These are phyloP conservation scores for Yamadazyma sp. DNA, from an alignment of 1,139 yeast species.

Conservation along the genomic window DNA sequence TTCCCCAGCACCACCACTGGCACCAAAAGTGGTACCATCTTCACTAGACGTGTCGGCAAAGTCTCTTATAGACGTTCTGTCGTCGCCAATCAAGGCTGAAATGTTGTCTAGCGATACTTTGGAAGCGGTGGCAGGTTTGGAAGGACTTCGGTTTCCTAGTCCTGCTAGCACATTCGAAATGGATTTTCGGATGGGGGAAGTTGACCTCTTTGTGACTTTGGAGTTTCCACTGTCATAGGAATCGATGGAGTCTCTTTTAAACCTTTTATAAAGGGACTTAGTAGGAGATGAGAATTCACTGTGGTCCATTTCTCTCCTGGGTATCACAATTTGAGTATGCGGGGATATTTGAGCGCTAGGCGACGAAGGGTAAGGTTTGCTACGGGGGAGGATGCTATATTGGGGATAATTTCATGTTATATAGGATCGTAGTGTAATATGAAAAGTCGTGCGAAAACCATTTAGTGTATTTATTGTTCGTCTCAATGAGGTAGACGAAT, in stretches of 20 bases:
- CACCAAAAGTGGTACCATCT: conserved; percentile 14
- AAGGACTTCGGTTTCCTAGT: neutral
- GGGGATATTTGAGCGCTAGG: too few relatives aligned
- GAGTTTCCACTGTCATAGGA: conserved; percentile 27
- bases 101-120: conserved; percentile 14
- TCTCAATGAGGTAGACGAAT: conserved; percentile 4
- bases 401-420: neutral
- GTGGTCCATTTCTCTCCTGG: neutral
- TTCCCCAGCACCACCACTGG: conserved; percentile 19
- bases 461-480: conserved; percentile 1
- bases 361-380: too few relatives aligned
- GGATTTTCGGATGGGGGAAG: conserved; percentile 11
- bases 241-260: conserved; percentile 26
- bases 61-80: conserved; percentile 28
- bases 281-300: conserved; percentile 26
- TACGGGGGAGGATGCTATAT: too few relatives aligned
- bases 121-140: conserved; percentile 15
- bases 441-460: neutral
- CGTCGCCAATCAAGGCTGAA: neutral
- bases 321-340: neutral
- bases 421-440: too few relatives aligned
- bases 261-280: conserved; percentile 27
- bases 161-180: conserved; percentile 6
- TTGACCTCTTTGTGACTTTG: conserved; percentile 7
- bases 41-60: conserved; percentile 44